Conservation (phyloP, 768 basidiomycete genomes). For the Favolaschia claudopus region DNA sequence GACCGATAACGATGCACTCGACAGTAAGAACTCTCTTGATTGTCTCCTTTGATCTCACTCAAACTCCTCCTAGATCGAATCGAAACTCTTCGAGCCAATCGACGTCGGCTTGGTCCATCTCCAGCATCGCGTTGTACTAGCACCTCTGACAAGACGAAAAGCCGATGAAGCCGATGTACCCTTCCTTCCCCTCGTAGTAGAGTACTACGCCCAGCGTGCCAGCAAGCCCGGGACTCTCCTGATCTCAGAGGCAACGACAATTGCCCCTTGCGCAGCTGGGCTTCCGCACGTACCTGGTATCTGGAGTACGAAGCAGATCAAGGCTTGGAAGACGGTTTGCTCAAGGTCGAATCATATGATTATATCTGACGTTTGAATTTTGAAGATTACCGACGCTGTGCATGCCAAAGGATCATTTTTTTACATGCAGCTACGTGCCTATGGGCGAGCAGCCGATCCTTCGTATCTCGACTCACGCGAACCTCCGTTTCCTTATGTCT, state of each 20-base stretch:
- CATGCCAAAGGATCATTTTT: slow-evolving; percentile 57
- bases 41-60: neutral
- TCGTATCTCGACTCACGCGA: slow-evolving; percentile 42
- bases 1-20: neutral
- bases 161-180: slow-evolving; percentile 33
- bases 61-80: no score
- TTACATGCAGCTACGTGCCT: slow-evolving; percentile 51
- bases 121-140: slow-evolving; percentile 43
- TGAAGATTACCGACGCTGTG: slow-evolving; percentile 52
- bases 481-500: slow-evolving; percentile 25
- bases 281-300: slow-evolving; percentile 30
- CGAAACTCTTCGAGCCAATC: slow-evolving; percentile 39
- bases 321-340: slow-evolving; percentile 26
- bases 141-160: slow-evolving; percentile 43
- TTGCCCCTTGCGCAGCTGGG: slow-evolving; percentile 35
- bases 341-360: neutral
- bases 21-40: neutral
- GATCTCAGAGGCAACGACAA: slow-evolving; percentile 50
- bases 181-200: slow-evolving; percentile 31
- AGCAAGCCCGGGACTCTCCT: slow-evolving; percentile 43
- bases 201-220: slow-evolving; percentile 41
- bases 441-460: slow-evolving; percentile 3
- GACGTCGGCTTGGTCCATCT: slow-evolving; percentile 35
- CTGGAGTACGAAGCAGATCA: slow-evolving; percentile 26
- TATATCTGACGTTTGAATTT: neutral